Percentiles rank a stretch among this genome's conserved stretches.
Conservation (phyloP, 345 rosid genomes). For the Eucalyptus microcorys region DNA sequence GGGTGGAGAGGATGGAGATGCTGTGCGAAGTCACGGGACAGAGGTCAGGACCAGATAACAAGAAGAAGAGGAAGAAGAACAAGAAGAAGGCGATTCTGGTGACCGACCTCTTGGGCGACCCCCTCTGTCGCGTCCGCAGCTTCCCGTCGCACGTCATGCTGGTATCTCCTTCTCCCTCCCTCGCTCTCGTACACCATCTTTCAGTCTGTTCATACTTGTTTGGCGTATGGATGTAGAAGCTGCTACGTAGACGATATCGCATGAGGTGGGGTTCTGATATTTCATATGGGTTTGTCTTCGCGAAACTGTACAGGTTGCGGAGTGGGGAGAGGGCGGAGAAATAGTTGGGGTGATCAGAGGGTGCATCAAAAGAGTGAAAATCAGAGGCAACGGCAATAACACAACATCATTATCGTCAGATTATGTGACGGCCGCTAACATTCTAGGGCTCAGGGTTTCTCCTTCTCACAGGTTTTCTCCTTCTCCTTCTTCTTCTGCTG, state of each 20-base stretch:
- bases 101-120: constrained; percentile 72
- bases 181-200: not conserved
- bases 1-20: constrained; percentile 57
- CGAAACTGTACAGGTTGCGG: constrained; percentile 40
- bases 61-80: constrained; percentile 11
- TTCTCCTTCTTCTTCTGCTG: not conserved
- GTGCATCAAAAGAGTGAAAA: constrained; percentile 46
- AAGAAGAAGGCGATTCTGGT: constrained; percentile 36
- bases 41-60: not conserved
- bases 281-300: not conserved
- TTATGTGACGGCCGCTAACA: constrained; percentile 36
- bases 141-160: constrained; percentile 47
- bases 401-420: not conserved
- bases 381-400: constrained; percentile 3
- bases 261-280: not conserved
- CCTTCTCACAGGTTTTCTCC: constrained; percentile 39
- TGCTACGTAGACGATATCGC: not conserved
- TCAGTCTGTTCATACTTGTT: not conserved
- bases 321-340: constrained; percentile 35
- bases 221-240: not conserved
- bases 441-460: constrained; percentile 68
- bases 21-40: constrained; percentile 23
- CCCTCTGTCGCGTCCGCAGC: constrained; percentile 57
- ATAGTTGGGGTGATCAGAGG: constrained; percentile 64
- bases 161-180: constrained; percentile 10